Base-by-base conservation (phyloP, 1,284 basidiomycete species). In the Papiliotrema nemorosa region DNA sequence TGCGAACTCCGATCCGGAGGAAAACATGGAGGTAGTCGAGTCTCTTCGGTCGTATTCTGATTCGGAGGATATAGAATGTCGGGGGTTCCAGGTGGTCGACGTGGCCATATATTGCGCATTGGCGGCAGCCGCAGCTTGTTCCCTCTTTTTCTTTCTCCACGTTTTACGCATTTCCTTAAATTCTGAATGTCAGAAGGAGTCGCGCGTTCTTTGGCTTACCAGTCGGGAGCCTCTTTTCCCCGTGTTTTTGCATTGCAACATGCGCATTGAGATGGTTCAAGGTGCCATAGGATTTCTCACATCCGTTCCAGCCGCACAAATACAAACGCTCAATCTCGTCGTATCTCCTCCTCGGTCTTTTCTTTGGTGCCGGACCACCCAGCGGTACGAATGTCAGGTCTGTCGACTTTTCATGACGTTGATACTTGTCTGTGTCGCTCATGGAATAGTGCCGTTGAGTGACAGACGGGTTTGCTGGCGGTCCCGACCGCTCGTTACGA, bases 161-260 rank as follows among this genome's bases (percentile, higher is more conserved):
- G 88, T 87, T 72, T 93, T 96, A 57, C 93, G 84, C 69, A 96
- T 85, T 66, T 97, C 94, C 72, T 96, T 97, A 80, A 97, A 97
- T 78, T 97, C 93, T 94, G 70, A 25, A 27, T 14, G 16, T 2
- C 31, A 31, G 18, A 16, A 10, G 16, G 26, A 18, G 7, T 31
- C 29, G 14, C 24, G 13, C 18, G 13, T 12, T 1, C 13, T 13
- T 9, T 26, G 13, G 73, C 76, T 66, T 44, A 79, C 78, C 75
- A 33, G 72, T 63, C 5, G 79, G 79, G 24, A 78, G 68, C 16
- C 79, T 65, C 62, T 80, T 80, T 33, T 76, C 71, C 5, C 80
- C 80, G 56, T 81, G 80, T 65, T 79, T 80, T 62, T 80, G 79
- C 77, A 80, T 79, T 18, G 72, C 75, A 21, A 81, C 78, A 62